Percentiles rank a stretch among this genome's conserved stretches.
These are phyloP conservation scores for Micractinium sp. DNA, from an alignment of 139 green algal species.

Conservation along the genomic window DNA sequence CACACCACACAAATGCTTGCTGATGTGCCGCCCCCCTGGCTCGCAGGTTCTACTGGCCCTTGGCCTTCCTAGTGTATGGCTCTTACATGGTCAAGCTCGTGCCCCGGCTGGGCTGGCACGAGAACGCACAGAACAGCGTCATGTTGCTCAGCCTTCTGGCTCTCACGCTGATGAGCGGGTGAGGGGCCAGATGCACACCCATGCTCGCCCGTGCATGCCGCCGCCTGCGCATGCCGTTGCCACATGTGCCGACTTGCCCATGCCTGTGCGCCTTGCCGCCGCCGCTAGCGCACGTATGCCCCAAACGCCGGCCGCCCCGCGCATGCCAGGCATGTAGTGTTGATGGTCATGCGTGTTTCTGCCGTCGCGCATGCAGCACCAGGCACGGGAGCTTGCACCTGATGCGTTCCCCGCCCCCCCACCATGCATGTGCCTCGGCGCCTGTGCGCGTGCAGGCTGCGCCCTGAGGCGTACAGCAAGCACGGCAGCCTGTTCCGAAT, in stretches of 20 bases:
- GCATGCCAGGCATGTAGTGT: too few species aligned
- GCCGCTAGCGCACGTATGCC: too few species aligned
- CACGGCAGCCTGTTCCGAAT: background rate
- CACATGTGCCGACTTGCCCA: too few species aligned
- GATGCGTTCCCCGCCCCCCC: background rate
- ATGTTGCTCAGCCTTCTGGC: background rate
- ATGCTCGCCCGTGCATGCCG: too few species aligned
- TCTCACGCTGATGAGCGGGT: background rate
- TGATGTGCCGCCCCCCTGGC: too few species aligned
- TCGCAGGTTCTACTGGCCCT: background rate
- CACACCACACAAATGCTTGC: too few species aligned
- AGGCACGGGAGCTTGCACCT: background rate
- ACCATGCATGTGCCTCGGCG: background rate
- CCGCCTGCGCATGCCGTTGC: too few species aligned
- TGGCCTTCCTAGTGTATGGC: background rate
- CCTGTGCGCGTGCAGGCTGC: background rate
- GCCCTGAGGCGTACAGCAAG: background rate
- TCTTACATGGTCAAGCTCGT: background rate
- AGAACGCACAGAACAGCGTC: background rate
- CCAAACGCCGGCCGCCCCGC: too few species aligned
- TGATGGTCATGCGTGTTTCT: too few species aligned
- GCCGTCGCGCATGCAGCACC: too few species aligned
- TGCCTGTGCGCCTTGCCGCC: too few species aligned
- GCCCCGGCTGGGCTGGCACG: background rate
- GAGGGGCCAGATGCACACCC: background rate